phyloP scores from a whole-genome alignment of 768 basidiomycete genomes.

The Pisolithus microcarpus region DNA sequence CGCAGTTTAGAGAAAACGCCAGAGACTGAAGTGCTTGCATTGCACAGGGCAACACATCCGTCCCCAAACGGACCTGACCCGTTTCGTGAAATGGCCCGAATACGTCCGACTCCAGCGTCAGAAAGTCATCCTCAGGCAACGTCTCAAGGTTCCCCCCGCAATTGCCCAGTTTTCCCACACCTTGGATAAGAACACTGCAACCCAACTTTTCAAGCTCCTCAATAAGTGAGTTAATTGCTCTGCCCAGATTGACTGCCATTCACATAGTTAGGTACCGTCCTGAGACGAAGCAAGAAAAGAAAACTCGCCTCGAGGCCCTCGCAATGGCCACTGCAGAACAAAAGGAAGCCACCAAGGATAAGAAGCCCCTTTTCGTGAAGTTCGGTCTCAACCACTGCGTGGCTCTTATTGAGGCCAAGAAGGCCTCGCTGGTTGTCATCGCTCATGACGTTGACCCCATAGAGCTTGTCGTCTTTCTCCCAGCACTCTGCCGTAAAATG shows the following conservation, averaged over 20 bases:
- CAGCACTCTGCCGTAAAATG: conserved; percentile 99
- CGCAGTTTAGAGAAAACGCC: background rate
- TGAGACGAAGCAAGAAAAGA: conserved; percentile 96
- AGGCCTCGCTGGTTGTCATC: conserved; percentile 91
- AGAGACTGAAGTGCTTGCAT: background rate
- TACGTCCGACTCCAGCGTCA: conserved; percentile 97
- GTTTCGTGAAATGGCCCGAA: conserved; percentile 99
- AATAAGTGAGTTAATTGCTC: conserved; percentile 58
- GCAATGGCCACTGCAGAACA: conserved; percentile 76
- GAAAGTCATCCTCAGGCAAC: conserved; percentile 96
- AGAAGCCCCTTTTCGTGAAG: conserved; percentile 95
- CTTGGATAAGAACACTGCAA: conserved; percentile 98
- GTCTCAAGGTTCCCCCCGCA: conserved; percentile 96
- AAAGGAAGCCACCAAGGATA: conserved; percentile 70
- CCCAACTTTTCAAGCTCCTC: conserved; percentile 93
- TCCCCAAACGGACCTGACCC: conserved; percentile 83
- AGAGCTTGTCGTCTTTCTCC: conserved; percentile 97
- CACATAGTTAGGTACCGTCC: conserved; percentile 55
- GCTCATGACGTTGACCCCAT: conserved; percentile 99
- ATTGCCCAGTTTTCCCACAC: conserved; percentile 98
- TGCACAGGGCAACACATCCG: conserved; percentile 83
- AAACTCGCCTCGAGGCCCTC: conserved; percentile 75
- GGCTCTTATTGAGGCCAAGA: conserved; percentile 95
- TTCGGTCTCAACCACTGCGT: conserved; percentile 97
- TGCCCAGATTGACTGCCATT: background rate